Evolutionary conservation across 345 rosid genomes (phyloP).

Genomic region (Euphorbia lathyris): DNA sequence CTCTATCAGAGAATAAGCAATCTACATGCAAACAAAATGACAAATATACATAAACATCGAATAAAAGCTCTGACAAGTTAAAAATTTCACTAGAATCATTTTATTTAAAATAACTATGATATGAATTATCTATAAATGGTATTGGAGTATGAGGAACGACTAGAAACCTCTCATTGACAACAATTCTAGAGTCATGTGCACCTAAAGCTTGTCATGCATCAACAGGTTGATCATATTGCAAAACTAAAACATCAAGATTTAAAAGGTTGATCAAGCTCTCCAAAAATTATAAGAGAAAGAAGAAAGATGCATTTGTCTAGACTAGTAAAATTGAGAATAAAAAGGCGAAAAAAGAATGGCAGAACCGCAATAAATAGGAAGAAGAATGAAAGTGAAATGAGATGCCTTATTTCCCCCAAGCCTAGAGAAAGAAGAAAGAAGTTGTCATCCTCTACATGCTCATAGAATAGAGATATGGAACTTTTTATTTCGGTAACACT

Average conservation of each 20-base stretch:
- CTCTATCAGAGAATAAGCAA: slow-evolving; percentile 82
- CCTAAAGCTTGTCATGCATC: neutral
- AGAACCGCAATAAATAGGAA: neutral
- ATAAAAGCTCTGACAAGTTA: neutral
- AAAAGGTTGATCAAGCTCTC: neutral
- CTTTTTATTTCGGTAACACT: neutral
- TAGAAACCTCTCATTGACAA: neutral
- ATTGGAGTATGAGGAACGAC: neutral
- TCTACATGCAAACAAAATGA: slow-evolving; percentile 36
- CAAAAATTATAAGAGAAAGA: neutral
- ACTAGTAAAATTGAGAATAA: neutral
- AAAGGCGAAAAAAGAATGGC: neutral
- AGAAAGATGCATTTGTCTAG: neutral
- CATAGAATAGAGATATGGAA: neutral
- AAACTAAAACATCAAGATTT: neutral
- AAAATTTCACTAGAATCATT: neutral
- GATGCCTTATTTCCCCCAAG: neutral
- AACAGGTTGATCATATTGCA: neutral
- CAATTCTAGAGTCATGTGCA: neutral
- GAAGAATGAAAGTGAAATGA: neutral
- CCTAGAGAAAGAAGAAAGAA: neutral
- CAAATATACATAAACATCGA: neutral
- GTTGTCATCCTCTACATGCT: neutral
- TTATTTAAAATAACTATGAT: neutral
- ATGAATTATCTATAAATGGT: neutral